Percentiles rank a stretch among this genome's conserved stretches.
Conservation (phyloP, 2,329 filamentous ascomycete species). For the Peltaster fructicola region DNA sequence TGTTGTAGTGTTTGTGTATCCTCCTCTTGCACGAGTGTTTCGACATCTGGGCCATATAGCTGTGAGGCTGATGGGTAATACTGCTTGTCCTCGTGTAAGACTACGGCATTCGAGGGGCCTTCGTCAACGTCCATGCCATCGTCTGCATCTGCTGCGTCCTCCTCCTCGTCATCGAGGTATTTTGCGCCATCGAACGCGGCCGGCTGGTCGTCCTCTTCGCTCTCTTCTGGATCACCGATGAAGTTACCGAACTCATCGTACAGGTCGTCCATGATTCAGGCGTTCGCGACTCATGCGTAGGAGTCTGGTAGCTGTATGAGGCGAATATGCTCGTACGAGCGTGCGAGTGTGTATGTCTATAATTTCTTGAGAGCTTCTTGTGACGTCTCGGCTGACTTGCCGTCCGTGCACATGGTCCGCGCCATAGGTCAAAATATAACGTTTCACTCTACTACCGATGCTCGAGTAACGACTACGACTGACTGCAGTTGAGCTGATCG, state of each 20-base stretch:
- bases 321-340: too few relatives aligned
- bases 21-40: constrained; percentile 91
- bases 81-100: constrained; percentile 97
- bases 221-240: constrained; percentile 82
- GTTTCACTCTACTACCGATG: too few relatives aligned
- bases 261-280: constrained; percentile 85
- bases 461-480: too few relatives aligned
- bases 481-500: too few relatives aligned
- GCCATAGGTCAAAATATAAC: too few relatives aligned
- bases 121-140: constrained; percentile 90
- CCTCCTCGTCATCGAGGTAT: constrained; percentile 59
- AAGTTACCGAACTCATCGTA: constrained; percentile 99
- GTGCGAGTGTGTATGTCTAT: too few relatives aligned
- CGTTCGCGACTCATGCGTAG: too few relatives aligned
- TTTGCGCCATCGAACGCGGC: constrained; percentile 60
- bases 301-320: too few relatives aligned
- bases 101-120: constrained; percentile 87
- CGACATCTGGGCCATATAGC: constrained; percentile 84
- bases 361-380: too few relatives aligned
- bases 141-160: constrained; percentile 37
- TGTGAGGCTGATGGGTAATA: constrained; percentile 98
- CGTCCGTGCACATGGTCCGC: too few relatives aligned
- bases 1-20: constrained; percentile 84
- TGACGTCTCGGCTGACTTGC: too few relatives aligned
- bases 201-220: constrained; percentile 69